Evolutionary conservation across 306 rosid species (phyloP), one percentile per base, ranked within the genome.

Genomic region (Mimosa bimucronata): DNA sequence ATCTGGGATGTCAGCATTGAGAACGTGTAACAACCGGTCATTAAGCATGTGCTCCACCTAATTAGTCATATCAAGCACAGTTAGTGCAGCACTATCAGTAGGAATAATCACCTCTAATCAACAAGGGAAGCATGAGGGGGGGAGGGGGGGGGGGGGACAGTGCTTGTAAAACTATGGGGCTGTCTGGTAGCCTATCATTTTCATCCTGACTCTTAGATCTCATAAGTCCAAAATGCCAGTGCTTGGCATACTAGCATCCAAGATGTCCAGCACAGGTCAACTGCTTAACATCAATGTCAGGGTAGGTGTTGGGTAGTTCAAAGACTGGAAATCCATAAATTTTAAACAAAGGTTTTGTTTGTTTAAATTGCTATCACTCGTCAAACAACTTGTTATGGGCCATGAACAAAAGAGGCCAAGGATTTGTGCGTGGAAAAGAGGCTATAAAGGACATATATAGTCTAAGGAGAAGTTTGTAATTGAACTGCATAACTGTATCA

Each of bases 31-130:
- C 81, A 92, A 81, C 80, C 83, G 85, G 44, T 86, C 93, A 85
- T 86, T 87, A 52, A 92, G 80, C 84, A 86, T 81, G 86, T 90
- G 91, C 77, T 92, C 92, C 75, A 90, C 89, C 97, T 92, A 86
- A 77, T 80, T 79, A 79, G 83, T 79, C 82, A 74, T 70, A 76
- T 61, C 31, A 80, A 58, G 75, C 76, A 55, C 55, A 18, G 74
- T 81, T 86, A 87, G 75, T 57, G 77, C 37, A 70, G 67, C 34
- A 58, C 77, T 73, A 80, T 78, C 37, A 70, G 67, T 60, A 30
- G 62, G 71, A 70, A 74, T 62, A 71, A 19, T 57, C 73, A 69
- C 80, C 78, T 55, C 46, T 50, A 61, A 69, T 69, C 52, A 58
- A 76, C 25, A 2, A 2, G 14, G 29, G 5, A 34, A 34, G 5